Percentiles rank a stretch among this genome's conserved stretches.
Conservation (phyloP, 2,329 filamentous ascomycete species). For the Pezizomycotina sp. region DNA sequence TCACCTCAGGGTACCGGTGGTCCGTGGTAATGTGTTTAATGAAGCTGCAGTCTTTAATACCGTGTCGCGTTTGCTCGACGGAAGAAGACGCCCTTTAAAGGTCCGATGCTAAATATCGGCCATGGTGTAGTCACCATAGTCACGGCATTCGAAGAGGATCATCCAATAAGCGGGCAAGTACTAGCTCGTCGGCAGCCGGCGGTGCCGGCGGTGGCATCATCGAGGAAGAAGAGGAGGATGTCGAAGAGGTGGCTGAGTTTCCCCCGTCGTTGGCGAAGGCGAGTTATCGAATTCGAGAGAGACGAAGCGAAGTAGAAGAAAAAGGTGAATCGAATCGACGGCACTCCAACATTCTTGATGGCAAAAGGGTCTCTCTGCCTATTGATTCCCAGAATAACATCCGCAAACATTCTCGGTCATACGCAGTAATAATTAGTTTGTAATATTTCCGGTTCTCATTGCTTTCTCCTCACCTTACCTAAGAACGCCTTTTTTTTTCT, state of each 20-base stretch:
- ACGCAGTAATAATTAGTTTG: too few relatives aligned
- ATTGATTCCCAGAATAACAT: too few relatives aligned
- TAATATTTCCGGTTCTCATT: too few relatives aligned
- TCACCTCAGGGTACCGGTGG: conserved; percentile 74
- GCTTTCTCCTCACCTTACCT: too few relatives aligned
- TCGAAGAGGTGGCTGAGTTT: conserved; percentile 27
- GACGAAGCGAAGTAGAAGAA: conserved; percentile 12
- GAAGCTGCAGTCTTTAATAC: conserved; percentile 36
- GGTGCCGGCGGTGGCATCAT: conserved; percentile 26
- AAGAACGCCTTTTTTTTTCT: too few relatives aligned
- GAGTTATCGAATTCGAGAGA: conserved; percentile 18
- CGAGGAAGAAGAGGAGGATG: conserved; percentile 33
- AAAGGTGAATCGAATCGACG: too few relatives aligned
- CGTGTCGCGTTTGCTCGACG: conserved; percentile 62
- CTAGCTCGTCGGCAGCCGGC: conserved; percentile 22
- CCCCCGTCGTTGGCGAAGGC: conserved; percentile 19
- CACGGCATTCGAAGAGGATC: conserved; percentile 35
- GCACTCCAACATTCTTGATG: too few relatives aligned
- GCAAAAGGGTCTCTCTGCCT: too few relatives aligned
- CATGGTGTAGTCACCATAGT: conserved; percentile 37
- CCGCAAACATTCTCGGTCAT: too few relatives aligned
- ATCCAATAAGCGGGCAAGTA: conserved; percentile 26
- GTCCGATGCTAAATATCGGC: conserved; percentile 48
- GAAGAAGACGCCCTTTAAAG: conserved; percentile 69
- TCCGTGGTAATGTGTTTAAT: conserved; percentile 25